phyloP scores from a whole-genome alignment of 768 basidiomycete genomes.

The Lyophyllum semitale region DNA sequence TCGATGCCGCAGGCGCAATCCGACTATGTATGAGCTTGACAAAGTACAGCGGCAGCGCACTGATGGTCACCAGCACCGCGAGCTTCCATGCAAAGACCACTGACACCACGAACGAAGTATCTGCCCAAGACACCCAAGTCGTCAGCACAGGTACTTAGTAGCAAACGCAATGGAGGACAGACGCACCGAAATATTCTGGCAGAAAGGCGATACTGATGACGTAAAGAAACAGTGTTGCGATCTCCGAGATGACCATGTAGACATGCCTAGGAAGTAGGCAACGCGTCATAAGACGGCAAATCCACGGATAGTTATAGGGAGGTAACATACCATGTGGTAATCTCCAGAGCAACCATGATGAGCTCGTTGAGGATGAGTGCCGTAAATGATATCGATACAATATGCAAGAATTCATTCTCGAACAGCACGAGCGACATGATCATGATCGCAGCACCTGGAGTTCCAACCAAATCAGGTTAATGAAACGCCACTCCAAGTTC shows the following conservation, averaged over 20 bases:
- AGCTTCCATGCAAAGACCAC: constrained; percentile 92
- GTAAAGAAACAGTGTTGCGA: constrained; percentile 88
- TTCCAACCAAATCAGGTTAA: neutral
- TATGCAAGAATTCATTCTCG: constrained; percentile 96
- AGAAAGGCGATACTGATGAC: constrained; percentile 90
- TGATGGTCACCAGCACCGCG: constrained; percentile 91
- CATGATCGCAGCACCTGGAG: constrained; percentile 93
- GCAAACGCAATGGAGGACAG: neutral
- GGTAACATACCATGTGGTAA: constrained; percentile 85
- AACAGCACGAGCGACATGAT: constrained; percentile 95
- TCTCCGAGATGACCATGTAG: constrained; percentile 92
- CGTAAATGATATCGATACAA: constrained; percentile 97
- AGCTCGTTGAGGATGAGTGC: constrained; percentile 95
- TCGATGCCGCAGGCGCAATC: constrained; percentile 90
- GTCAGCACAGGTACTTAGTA: constrained; percentile 5
- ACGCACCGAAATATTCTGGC: constrained; percentile 95
- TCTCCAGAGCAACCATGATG: constrained; percentile 98
- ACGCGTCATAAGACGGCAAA: neutral
- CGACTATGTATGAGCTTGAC: constrained; percentile 86
- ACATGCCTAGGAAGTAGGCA: constrained; percentile 64
- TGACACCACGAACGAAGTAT: constrained; percentile 91
- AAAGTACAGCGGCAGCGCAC: constrained; percentile 88
- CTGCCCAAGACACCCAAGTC: constrained; percentile 38
- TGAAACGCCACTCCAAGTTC: neutral
- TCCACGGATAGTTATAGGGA: neutral